Evolutionary conservation across 352 stramenopile species (phyloP), one percentile per base, ranked within the genome.

Genomic region (Peronospora destructor): DNA sequence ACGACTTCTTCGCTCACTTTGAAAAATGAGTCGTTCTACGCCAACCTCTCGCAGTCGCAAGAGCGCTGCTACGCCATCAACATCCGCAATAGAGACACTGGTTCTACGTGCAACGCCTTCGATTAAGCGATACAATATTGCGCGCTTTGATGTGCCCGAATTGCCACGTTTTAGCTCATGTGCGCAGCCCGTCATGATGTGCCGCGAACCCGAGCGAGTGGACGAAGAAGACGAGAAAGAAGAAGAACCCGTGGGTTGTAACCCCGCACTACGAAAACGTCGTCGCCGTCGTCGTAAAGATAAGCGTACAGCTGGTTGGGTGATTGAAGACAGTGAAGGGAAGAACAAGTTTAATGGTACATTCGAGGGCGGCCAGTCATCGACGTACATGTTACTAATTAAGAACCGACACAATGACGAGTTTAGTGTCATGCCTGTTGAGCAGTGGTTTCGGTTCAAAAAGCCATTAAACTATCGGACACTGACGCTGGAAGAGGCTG

Each of bases 401-500:
- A 89, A 90, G 66, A 89, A 88, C 53, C 82, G 77, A 29, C 77
- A 89, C 67, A 90, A 88, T 46, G 78, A 91, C 61, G 82, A 93
- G 63, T 93, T 93, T 56, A 87, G 76, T 45, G 76, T 91, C 34
- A 87, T 93, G 48, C 77, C 82, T 8, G 73, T 93, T 45, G 82
- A 93, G 60, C 79, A 93, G 49, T 93, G 82, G 82, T 93, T 93
- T 59, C 79, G 82, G 37, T 93, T 93, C 62, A 93, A 93, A 66
- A 93, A 93, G 63, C 82, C 82, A 19, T 59, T 93, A 0, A 83
- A 64, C 60, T 93, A 91, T 67, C 79, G 78, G 45, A 90, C 82
- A 47, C 64, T 93, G 10, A 91, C 79, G 56, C 73, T 91, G 6
- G 79, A 91, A 30, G 82, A 93, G 64, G 82, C 82, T 13, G 79